Base-by-base conservation (phyloP, 371 early-diverging fungal genomes). In the Syncephalastrum sp. region DNA sequence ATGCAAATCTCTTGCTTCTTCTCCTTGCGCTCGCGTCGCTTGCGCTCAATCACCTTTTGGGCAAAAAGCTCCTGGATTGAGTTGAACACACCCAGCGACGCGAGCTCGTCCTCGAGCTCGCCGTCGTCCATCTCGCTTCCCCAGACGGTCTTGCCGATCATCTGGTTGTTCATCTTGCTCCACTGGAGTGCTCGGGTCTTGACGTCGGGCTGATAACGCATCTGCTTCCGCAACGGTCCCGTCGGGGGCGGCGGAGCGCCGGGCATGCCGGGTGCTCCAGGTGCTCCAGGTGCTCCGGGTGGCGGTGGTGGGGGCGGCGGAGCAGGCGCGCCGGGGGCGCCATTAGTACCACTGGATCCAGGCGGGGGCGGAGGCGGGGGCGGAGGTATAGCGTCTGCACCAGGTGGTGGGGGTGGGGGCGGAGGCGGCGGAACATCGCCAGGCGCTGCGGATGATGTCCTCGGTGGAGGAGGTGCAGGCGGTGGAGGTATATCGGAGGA, bases 101-200 rank as follows among this genome's bases (percentile, higher is more conserved):
- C 62, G 42, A 82, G 48, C 41, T 82, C 82, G 24, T 85, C 75
- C 61, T 83, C 82, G 0, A 83, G 33, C 6, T 81, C 82, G 6
- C 58, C 54, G 45, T 83, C 83, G 41, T 79, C 82, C 45, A 83
- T 60, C 33, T 79, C 81, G 0, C 56, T 24, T 6, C 75, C 79
- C 85, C 86, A 88, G 4, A 88, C 62, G 0, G 88, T 88, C 38
- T 82, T 82, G 19, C 72, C 73, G 17, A 85, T 73, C 38, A 70
- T 59, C 59, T 77, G 79, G 42, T 85, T 83, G 52, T 83, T 83
- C 46, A 93, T 62, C 57, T 93, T 93, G 59, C 91, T 91, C 93
- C 93, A 92, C 67, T 93, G 91, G 17, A 93, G 57, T n/a, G 86
- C 84, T 61, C 91, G 86, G 7, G 93, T 83, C 72, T 91, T 92